Conservation (phyloP, 2,329 filamentous ascomycete genomes). For the Fusarium beomiforme region DNA sequence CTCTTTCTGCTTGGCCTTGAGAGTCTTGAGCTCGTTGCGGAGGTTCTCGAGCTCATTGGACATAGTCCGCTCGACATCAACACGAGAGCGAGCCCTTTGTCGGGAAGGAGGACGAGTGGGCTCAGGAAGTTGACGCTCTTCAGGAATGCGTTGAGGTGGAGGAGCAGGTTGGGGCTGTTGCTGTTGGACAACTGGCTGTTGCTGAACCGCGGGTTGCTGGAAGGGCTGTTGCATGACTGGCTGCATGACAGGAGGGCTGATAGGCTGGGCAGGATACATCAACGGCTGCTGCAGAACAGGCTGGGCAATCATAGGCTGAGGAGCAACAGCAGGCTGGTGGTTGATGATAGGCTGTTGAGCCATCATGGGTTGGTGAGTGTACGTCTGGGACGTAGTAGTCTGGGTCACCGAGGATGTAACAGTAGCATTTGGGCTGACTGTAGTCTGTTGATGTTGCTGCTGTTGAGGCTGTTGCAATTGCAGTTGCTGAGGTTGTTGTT, state of each 20-base stretch:
- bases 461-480: slow-evolving; percentile 14
- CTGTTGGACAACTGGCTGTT: slow-evolving; percentile 16
- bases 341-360: slow-evolving; percentile 18
- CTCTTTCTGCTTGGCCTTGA: slow-evolving; percentile 38
- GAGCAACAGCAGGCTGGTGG: slow-evolving; percentile 30
- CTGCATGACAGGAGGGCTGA: slow-evolving; percentile 20
- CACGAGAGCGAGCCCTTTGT: slow-evolving; percentile 32
- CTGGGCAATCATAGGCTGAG: slow-evolving; percentile 31
- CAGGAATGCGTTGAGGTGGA: slow-evolving; percentile 22
- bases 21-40: slow-evolving; percentile 30
- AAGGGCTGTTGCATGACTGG: slow-evolving; percentile 29
- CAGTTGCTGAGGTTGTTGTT: neutral
- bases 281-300: slow-evolving; percentile 21
- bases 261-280: slow-evolving; percentile 26
- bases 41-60: slow-evolving; percentile 37
- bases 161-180: slow-evolving; percentile 16
- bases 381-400: slow-evolving; percentile 17
- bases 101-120: slow-evolving; percentile 26
- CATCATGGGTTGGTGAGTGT: slow-evolving; percentile 28
- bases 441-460: slow-evolving; percentile 29
- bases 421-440: slow-evolving; percentile 1
- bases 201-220: slow-evolving; percentile 17
- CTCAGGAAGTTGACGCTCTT: slow-evolving; percentile 27
- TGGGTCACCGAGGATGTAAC: slow-evolving; percentile 25
- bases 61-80: slow-evolving; percentile 36